phyloP scores from a whole-genome alignment of 2,329 filamentous ascomycete species.

The Alternaria consortialis region DNA sequence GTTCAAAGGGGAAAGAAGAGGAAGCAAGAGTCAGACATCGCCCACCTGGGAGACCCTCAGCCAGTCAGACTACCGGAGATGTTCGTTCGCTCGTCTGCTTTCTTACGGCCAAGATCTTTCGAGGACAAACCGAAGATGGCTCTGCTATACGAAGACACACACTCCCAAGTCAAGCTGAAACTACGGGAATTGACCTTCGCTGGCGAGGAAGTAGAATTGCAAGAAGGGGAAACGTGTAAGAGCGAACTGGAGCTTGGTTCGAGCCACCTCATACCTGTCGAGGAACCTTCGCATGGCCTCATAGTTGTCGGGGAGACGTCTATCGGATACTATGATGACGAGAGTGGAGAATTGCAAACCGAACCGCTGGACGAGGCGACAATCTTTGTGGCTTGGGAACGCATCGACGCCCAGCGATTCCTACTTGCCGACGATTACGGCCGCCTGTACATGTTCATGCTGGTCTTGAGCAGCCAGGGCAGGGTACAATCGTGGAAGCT shows the following conservation, averaged over 20 bases:
- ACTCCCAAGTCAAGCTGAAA: constrained; percentile 63
- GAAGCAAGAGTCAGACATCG: constrained; percentile 59
- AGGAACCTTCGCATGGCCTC: constrained; percentile 62
- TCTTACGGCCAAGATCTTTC: constrained; percentile 65
- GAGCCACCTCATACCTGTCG: constrained; percentile 69
- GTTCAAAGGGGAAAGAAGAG: constrained; percentile 63
- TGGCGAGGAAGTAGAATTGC: constrained; percentile 62
- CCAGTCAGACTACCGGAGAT: constrained; percentile 72
- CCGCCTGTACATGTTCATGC: constrained; percentile 81
- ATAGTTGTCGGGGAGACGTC: constrained; percentile 68
- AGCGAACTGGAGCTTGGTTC: constrained; percentile 67
- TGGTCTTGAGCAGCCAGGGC: constrained; percentile 70
- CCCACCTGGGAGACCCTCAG: constrained; percentile 68
- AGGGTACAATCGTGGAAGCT: constrained; percentile 78
- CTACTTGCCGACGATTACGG: constrained; percentile 94
- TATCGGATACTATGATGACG: constrained; percentile 84
- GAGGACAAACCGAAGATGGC: constrained; percentile 67
- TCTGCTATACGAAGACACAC: constrained; percentile 70
- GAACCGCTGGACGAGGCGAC: constrained; percentile 75
- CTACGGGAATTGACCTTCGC: constrained; percentile 64
- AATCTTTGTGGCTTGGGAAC: constrained; percentile 91
- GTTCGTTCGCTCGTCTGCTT: constrained; percentile 71
- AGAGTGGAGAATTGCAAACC: constrained; percentile 72
- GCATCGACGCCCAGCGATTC: constrained; percentile 81
- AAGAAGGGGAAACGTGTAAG: constrained; percentile 60